phyloP scores from a whole-genome alignment of 2,329 filamentous ascomycete genomes.

The Fusarium tanahbumbuense region DNA sequence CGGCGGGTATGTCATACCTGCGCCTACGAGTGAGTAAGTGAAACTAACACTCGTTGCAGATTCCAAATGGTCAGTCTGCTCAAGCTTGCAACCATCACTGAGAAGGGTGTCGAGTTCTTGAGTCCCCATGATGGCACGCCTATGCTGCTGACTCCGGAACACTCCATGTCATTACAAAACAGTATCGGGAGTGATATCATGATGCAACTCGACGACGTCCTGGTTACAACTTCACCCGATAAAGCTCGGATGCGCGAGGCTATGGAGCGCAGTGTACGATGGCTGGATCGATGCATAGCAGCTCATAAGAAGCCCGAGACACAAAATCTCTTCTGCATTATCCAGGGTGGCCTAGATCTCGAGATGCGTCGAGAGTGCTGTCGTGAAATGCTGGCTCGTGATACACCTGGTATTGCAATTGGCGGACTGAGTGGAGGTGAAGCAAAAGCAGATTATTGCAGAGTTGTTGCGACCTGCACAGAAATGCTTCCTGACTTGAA shows the following conservation, averaged over 20 bases:
- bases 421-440: slow-evolving; percentile 95
- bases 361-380: slow-evolving; percentile 88
- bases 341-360: slow-evolving; percentile 92
- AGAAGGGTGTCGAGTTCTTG: slow-evolving; percentile 95
- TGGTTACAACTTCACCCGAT: slow-evolving; percentile 95
- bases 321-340: slow-evolving; percentile 98
- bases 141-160: slow-evolving; percentile 97
- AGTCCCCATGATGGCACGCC: slow-evolving; percentile 94
- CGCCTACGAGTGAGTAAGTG: not conserved
- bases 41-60: slow-evolving; percentile 51
- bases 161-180: slow-evolving; percentile 96
- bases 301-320: slow-evolving; percentile 84
- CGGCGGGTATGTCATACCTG: slow-evolving; percentile 65
- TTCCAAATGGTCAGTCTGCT: slow-evolving; percentile 99
- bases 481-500: slow-evolving; percentile 86
- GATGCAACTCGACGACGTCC: slow-evolving; percentile 99
- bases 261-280: slow-evolving; percentile 93
- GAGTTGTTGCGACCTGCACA: slow-evolving; percentile 89
- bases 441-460: slow-evolving; percentile 91
- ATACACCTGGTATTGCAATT: slow-evolving; percentile 96
- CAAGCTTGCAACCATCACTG: slow-evolving; percentile 91
- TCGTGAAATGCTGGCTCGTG: slow-evolving; percentile 84
- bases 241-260: slow-evolving; percentile 88
- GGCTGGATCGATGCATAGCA: slow-evolving; percentile 94
- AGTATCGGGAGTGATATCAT: slow-evolving; percentile 98